Percentiles rank a stretch among this genome's conserved stretches.
Evolutionary conservation across 1,284 basidiomycete genomes (phyloP).

Genomic region (Microbotryum silenes-acaulis): DNA sequence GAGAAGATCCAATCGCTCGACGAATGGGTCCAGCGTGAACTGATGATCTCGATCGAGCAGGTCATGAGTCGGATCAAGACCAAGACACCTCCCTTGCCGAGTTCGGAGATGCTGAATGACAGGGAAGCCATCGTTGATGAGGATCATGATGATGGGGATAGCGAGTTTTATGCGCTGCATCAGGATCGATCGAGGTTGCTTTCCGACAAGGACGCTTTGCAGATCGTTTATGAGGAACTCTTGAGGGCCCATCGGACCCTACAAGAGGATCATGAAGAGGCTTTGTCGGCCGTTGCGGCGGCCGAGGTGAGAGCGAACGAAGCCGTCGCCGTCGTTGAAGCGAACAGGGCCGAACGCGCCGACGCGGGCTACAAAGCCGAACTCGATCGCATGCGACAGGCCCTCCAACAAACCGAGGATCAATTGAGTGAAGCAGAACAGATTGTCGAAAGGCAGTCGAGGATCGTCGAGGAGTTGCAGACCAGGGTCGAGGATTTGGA

Average conservation of each 20-base stretch:
- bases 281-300: slow-evolving; percentile 52
- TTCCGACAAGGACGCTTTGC: slow-evolving; percentile 57
- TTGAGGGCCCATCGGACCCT: slow-evolving; percentile 67
- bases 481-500: slow-evolving; percentile 67
- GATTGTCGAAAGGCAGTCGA: slow-evolving; percentile 67
- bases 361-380: slow-evolving; percentile 65
- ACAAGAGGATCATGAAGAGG: slow-evolving; percentile 72
- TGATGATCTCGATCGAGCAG: slow-evolving; percentile 83
- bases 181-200: slow-evolving; percentile 64
- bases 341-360: slow-evolving; percentile 51
- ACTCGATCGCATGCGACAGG: slow-evolving; percentile 65
- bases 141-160: slow-evolving; percentile 3
- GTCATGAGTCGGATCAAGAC: slow-evolving; percentile 60
- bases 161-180: slow-evolving; percentile 57
- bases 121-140: slow-evolving; percentile 5
- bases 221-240: slow-evolving; percentile 46
- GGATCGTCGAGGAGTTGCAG: slow-evolving; percentile 52
- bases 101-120: slow-evolving; percentile 5
- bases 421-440: slow-evolving; percentile 69
- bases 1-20: slow-evolving; percentile 71
- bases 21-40: slow-evolving; percentile 67
- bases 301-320: slow-evolving; percentile 14
- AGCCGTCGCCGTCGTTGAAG: not conserved
- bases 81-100: slow-evolving; percentile 1
- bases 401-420: slow-evolving; percentile 86